Evolutionary conservation across 2,329 filamentous ascomycete species (phyloP).

Genomic region (Fusarium xylarioides): DNA sequence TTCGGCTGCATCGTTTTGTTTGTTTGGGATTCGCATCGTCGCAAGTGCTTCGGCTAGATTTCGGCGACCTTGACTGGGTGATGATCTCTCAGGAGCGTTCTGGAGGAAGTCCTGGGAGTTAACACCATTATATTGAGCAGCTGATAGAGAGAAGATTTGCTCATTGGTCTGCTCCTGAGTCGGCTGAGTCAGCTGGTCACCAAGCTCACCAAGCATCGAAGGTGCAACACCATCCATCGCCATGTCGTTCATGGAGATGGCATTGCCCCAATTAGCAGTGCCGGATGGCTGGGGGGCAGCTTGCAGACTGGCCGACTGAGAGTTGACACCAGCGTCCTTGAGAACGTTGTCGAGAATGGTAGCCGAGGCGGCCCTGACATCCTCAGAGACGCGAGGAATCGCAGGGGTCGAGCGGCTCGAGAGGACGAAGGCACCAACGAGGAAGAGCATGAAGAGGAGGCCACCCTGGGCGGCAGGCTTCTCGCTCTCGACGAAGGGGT

Average conservation of each 20-base stretch:
- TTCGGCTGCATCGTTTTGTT: constrained; percentile 77
- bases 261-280: constrained; percentile 47
- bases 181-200: constrained; percentile 75
- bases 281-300: constrained; percentile 63
- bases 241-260: constrained; percentile 57
- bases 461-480: constrained; percentile 79
- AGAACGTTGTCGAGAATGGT: constrained; percentile 82
- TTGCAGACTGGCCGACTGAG: constrained; percentile 54
- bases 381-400: constrained; percentile 81
- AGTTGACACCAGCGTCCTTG: constrained; percentile 76
- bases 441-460: constrained; percentile 92
- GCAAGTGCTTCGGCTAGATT: constrained; percentile 84
- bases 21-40: constrained; percentile 76
- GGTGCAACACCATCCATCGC: constrained; percentile 55
- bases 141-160: constrained; percentile 85
- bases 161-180: constrained; percentile 87
- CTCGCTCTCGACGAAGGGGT: constrained; percentile 59
- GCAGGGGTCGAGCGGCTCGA: constrained; percentile 80
- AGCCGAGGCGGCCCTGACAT: constrained; percentile 80
- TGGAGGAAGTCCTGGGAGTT: constrained; percentile 72
- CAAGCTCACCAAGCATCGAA: constrained; percentile 72
- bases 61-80: constrained; percentile 69
- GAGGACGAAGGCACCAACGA: constrained; percentile 94
- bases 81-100: constrained; percentile 61
- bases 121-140: constrained; percentile 88